Evolutionary conservation across 257 asterid genomes (phyloP).

Genomic region (Fraxinus cuspidata): DNA sequence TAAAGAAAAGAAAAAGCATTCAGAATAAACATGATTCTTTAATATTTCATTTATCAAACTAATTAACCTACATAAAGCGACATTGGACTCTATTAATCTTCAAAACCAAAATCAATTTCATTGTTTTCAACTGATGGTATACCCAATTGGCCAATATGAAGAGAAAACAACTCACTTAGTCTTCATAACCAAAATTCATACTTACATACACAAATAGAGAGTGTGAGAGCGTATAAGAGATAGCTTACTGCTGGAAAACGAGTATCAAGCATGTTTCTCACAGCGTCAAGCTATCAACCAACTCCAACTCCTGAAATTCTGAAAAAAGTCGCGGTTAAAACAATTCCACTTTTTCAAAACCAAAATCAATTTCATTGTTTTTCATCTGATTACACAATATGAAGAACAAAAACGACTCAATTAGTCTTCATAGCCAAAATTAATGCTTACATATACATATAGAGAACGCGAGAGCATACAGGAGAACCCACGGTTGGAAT

Average conservation of each 20-base stretch:
- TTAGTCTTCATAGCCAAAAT: too few species aligned
- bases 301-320: conserved; percentile 37
- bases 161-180: neutral
- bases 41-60: neutral
- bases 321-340: neutral
- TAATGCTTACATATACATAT: too few species aligned
- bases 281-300: conserved; percentile 33
- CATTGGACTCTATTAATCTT: neutral
- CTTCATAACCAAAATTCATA: neutral
- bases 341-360: conserved; percentile 18
- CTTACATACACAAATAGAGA: neutral
- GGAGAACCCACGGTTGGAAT: too few species aligned
- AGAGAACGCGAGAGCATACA: too few species aligned
- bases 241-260: conserved; percentile 71
- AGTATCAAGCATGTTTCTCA: conserved; percentile 76
- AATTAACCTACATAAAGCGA: conserved; percentile 7
- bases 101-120: neutral
- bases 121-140: neutral
- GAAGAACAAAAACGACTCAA: too few species aligned
- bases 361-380: too few species aligned
- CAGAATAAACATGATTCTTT: neutral
- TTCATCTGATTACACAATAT: too few species aligned
- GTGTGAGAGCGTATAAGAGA: neutral
- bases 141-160: neutral
- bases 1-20: neutral